A percentile compares a stretch with the other conserved stretches of the same genome.
These are phyloP conservation scores for Alternaria sp. DNA, from an alignment of 2,329 filamentous ascomycete genomes.

Conservation along the genomic window DNA sequence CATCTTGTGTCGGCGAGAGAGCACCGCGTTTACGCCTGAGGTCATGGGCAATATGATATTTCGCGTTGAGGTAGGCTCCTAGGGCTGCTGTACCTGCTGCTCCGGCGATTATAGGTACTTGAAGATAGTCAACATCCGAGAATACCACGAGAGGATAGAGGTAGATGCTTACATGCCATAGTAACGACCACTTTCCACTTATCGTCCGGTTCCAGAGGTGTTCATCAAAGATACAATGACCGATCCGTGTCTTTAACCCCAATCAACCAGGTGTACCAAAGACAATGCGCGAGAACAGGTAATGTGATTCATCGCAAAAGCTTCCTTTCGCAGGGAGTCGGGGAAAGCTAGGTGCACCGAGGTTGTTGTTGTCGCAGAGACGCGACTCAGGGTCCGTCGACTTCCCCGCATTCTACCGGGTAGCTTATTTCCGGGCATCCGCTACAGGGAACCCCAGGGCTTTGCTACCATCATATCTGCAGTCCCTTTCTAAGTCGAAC, in stretches of 20 bases:
- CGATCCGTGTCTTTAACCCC: background rate
- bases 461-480: too few species aligned
- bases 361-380: background rate
- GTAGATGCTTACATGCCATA: slow-evolving; percentile 18
- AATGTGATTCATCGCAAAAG: background rate
- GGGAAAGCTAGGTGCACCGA: background rate
- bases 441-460: too few species aligned
- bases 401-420: slow-evolving; percentile 2
- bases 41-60: slow-evolving; percentile 41
- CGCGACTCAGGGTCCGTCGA: background rate
- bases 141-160: too few species aligned
- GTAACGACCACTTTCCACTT: background rate
- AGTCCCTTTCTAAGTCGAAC: background rate
- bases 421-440: background rate
- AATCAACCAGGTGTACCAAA: background rate
- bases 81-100: slow-evolving; percentile 36
- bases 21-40: slow-evolving; percentile 25
- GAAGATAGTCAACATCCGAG: background rate
- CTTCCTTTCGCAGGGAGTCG: background rate
- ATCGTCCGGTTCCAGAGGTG: background rate
- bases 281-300: background rate
- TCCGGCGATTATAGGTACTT: slow-evolving; percentile 39
- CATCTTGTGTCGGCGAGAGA: slow-evolving; percentile 21
- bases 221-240: background rate
- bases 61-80: slow-evolving; percentile 47